Base-by-base conservation (phyloP, 139 green algal genomes). In the Axilococcus clingmanii region DNA sequence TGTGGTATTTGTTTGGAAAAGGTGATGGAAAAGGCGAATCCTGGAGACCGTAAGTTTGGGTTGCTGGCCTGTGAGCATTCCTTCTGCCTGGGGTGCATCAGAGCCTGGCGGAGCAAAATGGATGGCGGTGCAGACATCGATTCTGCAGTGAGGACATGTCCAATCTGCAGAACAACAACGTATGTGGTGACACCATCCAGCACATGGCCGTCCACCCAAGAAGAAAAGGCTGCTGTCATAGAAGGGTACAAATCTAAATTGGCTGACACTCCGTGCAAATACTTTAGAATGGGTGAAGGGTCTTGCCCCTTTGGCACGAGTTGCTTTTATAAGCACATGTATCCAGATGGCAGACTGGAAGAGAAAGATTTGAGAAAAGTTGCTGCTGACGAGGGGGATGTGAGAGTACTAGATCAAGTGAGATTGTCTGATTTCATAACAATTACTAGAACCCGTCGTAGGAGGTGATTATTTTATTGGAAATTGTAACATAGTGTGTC, bases 31-130 rank as follows among this genome's bases (percentile, higher is more conserved):
- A 85, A 84, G 48, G 32, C 45, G 3, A 40, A 43, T 0, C 29
- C 68, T 1, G 37, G 41, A 0, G 65, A 77, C 6, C 69, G 77
- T 27, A 66, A 66, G 28, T 94, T 94, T 62, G 85, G 85, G 2
- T 76, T 94, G 62, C 60, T 94, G 55, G 44, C 52, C 31, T 93
- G 85, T 56, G 72, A 88, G 20, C 85, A 94, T 59, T 19, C 74
- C 30, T 94, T 94, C 57, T 94, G 85, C 71, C 63, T 94, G 22
- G 8, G 28, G 8, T 94, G 85, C 79, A 94, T 94, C 49, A 72
- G 85, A 34, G 62, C 28, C 57, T 94, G 85, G 85, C 61, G 85
- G 3, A 50, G 48, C 52, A 77, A 72, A 20, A 42, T 34, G 4
- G 61, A 68, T 28, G 45, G 46, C 16, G 62, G 31, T 3, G 63